Percentiles rank a stretch among this genome's conserved stretches.
phyloP scores from a whole-genome alignment of 495 filamentous ascomycete species.

The Clohesyomyces aquaticus region DNA sequence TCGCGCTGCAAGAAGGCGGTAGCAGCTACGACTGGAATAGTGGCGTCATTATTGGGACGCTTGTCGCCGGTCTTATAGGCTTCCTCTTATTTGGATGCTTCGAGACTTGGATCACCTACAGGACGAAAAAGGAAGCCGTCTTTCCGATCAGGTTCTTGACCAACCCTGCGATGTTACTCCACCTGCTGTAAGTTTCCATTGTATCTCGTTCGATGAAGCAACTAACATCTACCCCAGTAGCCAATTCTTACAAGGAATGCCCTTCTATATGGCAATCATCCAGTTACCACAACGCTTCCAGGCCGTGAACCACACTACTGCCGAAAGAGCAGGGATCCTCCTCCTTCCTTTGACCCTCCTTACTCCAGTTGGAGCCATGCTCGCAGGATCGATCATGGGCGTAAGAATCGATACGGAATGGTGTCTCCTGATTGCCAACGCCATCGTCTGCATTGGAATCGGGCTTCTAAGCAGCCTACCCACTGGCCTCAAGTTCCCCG shows the following conservation, averaged over 20 bases:
- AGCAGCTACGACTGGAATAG: slow-evolving; percentile 32
- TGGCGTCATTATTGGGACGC: slow-evolving; percentile 33
- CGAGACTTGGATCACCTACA: slow-evolving; percentile 26
- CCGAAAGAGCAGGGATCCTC: slow-evolving; percentile 32
- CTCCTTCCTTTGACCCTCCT: slow-evolving; percentile 32
- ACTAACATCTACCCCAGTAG: slow-evolving; percentile 4
- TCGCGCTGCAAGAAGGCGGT: slow-evolving; percentile 39
- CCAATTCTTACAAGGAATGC: slow-evolving; percentile 31
- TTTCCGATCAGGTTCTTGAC: slow-evolving; percentile 31
- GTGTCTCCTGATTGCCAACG: slow-evolving; percentile 14
- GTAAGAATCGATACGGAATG: slow-evolving; percentile 23
- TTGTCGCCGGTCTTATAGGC: slow-evolving; percentile 14
- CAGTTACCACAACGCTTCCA: slow-evolving; percentile 41
- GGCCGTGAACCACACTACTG: slow-evolving; percentile 31
- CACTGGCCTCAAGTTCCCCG: background rate
- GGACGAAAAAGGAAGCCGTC: slow-evolving; percentile 27
- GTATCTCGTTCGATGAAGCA: background rate
- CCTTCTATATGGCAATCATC: slow-evolving; percentile 28
- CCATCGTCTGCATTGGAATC: slow-evolving; percentile 24
- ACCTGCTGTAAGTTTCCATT: slow-evolving; percentile 26
- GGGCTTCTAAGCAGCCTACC: slow-evolving; percentile 33
- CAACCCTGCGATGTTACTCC: slow-evolving; percentile 23
- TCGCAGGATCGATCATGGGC: slow-evolving; percentile 14
- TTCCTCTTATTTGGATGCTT: slow-evolving; percentile 27
- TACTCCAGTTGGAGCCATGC: slow-evolving; percentile 31